Percentiles rank a stretch among this genome's conserved stretches.
Conservation (phyloP, 148 eudicot species). For the Chenopodium suecicum region DNA sequence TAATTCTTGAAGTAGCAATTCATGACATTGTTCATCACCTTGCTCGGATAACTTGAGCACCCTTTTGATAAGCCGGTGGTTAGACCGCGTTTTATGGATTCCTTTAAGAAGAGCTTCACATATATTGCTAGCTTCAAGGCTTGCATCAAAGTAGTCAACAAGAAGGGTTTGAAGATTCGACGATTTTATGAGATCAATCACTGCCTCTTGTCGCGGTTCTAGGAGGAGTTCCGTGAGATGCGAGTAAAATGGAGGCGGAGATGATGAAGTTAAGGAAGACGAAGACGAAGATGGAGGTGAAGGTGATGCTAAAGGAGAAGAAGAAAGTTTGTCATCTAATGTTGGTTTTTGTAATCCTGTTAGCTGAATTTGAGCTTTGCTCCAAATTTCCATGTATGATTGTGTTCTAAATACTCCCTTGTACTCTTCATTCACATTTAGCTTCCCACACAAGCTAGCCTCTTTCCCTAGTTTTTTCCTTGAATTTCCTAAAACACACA, state of each 20-base stretch:
- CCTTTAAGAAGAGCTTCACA: conserved; percentile 56
- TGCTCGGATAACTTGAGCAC: conserved; percentile 30
- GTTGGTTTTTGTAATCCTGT: conserved; percentile 11
- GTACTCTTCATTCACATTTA: conserved; percentile 43
- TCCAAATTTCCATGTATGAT: conserved; percentile 38
- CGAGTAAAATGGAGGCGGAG: conserved; percentile 14
- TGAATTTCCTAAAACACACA: conserved; percentile 25
- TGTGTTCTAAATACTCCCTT: conserved; percentile 44
- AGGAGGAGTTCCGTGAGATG: conserved; percentile 46
- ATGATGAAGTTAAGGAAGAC: neutral
- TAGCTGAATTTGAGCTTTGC: conserved; percentile 40
- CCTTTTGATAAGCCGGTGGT: conserved; percentile 37
- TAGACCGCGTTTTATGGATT: conserved; percentile 49
- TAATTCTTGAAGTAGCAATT: conserved; percentile 36
- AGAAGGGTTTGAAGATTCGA: conserved; percentile 44
- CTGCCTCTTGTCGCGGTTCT: conserved; percentile 57
- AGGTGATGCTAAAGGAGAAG: neutral
- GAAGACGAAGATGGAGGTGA: neutral
- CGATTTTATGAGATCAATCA: conserved; percentile 31
- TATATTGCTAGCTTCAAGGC: conserved; percentile 49
- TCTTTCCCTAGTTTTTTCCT: conserved; percentile 24
- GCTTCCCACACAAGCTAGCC: conserved; percentile 23
- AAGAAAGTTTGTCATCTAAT: neutral
- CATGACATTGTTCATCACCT: conserved; percentile 2
- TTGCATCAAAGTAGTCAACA: conserved; percentile 52